These are phyloP conservation scores for Globisporangium nunn DNA, from an alignment of 352 stramenopile genomes.

Conservation along the genomic window DNA sequence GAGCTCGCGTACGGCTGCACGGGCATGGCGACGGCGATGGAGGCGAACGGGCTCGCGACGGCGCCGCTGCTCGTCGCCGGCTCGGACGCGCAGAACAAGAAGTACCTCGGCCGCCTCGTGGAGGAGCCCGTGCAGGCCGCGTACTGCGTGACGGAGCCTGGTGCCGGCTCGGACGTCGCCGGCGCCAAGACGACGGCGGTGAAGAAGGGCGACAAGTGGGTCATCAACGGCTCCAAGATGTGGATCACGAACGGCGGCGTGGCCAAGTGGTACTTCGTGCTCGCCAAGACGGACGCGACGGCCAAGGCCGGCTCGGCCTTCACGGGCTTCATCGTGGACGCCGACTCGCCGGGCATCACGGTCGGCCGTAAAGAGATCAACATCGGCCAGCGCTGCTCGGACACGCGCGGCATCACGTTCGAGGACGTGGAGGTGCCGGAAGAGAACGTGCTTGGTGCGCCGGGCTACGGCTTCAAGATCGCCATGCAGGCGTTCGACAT, in stretches of 20 bases:
- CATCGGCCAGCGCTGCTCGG: conserved; percentile 87
- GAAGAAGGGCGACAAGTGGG: conserved; percentile 91
- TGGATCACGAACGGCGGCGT: conserved; percentile 92
- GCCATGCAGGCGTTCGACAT: conserved; percentile 91
- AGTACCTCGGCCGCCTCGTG: conserved; percentile 81
- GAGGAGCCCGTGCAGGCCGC: conserved; percentile 78
- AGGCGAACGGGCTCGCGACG: conserved; percentile 80
- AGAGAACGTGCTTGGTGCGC: conserved; percentile 82
- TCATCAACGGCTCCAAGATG: conserved; percentile 91
- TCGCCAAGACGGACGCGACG: conserved; percentile 83
- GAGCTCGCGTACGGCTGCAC: conserved; percentile 90
- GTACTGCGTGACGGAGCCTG: conserved; percentile 89
- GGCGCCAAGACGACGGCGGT: conserved; percentile 87
- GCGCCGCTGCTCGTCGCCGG: conserved; percentile 81
- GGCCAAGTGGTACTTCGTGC: conserved; percentile 89
- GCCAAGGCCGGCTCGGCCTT: conserved; percentile 77
- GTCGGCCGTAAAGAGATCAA: conserved; percentile 90
- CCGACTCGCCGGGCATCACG: conserved; percentile 78
- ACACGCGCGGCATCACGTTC: conserved; percentile 88
- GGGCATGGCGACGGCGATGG: conserved; percentile 88
- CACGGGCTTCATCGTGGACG: conserved; percentile 88
- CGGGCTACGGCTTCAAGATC: conserved; percentile 90
- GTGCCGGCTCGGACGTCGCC: conserved; percentile 85
- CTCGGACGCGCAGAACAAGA: conserved; percentile 75
- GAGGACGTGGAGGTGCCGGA: conserved; percentile 86